These are phyloP conservation scores for Clarireedia paspali DNA, from an alignment of 2,329 filamentous ascomycete species.

Conservation along the genomic window DNA sequence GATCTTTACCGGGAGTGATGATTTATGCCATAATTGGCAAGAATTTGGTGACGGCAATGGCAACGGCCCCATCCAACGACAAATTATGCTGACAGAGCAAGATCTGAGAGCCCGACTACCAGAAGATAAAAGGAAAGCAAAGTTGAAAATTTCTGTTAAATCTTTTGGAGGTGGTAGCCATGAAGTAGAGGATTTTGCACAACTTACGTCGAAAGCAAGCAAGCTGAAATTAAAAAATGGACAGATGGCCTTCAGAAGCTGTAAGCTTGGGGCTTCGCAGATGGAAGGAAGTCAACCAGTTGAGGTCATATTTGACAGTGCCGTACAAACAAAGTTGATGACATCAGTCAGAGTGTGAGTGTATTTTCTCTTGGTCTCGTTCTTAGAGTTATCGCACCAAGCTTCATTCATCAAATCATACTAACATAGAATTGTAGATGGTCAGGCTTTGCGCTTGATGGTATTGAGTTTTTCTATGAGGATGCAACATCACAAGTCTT, in stretches of 20 bases:
- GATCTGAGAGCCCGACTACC: constrained; percentile 66
- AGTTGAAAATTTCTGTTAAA: constrained; percentile 64
- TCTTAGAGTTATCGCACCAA: not conserved
- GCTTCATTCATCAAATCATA: not conserved
- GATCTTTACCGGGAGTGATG: constrained; percentile 71
- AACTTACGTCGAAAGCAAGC: constrained; percentile 61
- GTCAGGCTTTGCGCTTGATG: constrained; percentile 63
- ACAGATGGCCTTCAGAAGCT: constrained; percentile 68
- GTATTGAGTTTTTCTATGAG: constrained; percentile 89
- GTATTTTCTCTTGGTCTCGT: constrained; percentile 35
- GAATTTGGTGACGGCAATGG: constrained; percentile 62
- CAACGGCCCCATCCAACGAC: constrained; percentile 56
- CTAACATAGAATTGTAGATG: constrained; percentile 3
- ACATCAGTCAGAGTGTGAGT: constrained; percentile 60
- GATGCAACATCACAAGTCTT: constrained; percentile 79
- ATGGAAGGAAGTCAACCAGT: constrained; percentile 63
- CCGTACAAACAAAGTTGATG: constrained; percentile 63
- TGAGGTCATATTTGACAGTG: constrained; percentile 68
- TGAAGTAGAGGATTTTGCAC: constrained; percentile 68
- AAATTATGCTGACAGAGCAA: constrained; percentile 66
- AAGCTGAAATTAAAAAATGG: constrained; percentile 68
- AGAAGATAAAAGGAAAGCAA: constrained; percentile 62
- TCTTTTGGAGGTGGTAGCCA: constrained; percentile 68
- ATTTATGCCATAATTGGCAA: constrained; percentile 71
- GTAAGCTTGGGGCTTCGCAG: constrained; percentile 63